Evolutionary conservation across 1,139 yeast genomes (phyloP).

Genomic region (Taphrina betulina): DNA sequence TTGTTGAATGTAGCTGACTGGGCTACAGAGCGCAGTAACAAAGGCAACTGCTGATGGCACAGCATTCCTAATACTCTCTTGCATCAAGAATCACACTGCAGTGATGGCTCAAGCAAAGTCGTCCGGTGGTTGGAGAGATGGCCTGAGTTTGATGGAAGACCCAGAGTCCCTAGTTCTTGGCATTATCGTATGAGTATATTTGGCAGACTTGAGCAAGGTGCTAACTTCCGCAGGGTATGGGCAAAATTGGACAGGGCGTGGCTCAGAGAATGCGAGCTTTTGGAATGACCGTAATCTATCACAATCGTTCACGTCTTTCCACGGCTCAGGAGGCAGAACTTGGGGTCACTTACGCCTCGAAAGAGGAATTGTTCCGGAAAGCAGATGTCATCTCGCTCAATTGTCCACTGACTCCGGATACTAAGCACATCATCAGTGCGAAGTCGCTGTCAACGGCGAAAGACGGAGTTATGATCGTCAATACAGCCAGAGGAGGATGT

Average conservation of each 20-base stretch:
- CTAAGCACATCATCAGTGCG: conserved; percentile 59
- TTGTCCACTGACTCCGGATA: conserved; percentile 60
- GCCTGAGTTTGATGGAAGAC: conserved; percentile 7
- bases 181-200: too few relatives aligned
- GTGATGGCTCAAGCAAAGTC: conserved; percentile 22
- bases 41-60: conserved; percentile 78
- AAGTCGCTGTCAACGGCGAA: conserved; percentile 59
- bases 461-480: conserved; percentile 61
- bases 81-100: conserved; percentile 13
- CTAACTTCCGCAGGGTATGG: conserved; percentile 54
- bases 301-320: conserved; percentile 57
- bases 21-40: conserved; percentile 65
- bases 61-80: conserved; percentile 52
- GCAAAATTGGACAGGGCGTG: conserved; percentile 73
- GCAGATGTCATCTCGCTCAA: conserved; percentile 63
- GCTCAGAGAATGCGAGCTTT: conserved; percentile 62
- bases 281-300: conserved; percentile 62
- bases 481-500: conserved; percentile 73
- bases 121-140: conserved; percentile 6
- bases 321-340: conserved; percentile 54
- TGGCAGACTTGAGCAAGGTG: neutral
- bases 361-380: conserved; percentile 53
- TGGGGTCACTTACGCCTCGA: conserved; percentile 53
- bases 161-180: conserved; percentile 6
- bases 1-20: too few relatives aligned